Evolutionary conservation across 331 rosid species (phyloP).

Genomic region (Erythrophleum ivorense): DNA sequence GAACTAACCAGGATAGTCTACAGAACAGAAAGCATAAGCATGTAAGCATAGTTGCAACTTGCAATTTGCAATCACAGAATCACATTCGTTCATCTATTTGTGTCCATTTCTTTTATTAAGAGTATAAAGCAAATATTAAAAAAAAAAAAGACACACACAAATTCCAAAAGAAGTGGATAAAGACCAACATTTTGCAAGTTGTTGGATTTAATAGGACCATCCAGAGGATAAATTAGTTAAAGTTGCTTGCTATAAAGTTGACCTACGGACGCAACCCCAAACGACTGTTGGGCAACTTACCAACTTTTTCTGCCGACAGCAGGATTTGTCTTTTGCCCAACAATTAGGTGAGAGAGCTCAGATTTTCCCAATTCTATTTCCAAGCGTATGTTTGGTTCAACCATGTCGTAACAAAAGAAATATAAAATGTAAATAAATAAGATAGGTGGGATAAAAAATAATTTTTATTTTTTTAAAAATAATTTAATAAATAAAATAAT

Average conservation of each 20-base stretch:
- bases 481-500: too few relatives aligned
- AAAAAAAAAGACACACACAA: background rate
- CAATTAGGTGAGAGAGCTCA: background rate
- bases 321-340: background rate
- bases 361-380: too few relatives aligned
- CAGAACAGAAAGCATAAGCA: background rate
- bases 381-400: too few relatives aligned
- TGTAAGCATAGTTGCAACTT: background rate
- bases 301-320: background rate
- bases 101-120: background rate
- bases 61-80: background rate
- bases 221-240: background rate
- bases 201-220: background rate
- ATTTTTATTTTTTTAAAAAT: too few relatives aligned
- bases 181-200: background rate
- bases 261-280: background rate
- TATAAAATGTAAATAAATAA: too few relatives aligned
- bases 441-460: too few relatives aligned
- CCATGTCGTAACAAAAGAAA: too few relatives aligned
- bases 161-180: background rate
- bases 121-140: background rate
- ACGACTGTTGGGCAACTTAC: background rate
- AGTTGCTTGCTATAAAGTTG: background rate
- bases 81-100: background rate
- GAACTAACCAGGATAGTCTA: background rate